Evolutionary conservation across 1,284 basidiomycete species (phyloP).

Genomic region (Cutaneotrichosporon cyanovorans): DNA sequence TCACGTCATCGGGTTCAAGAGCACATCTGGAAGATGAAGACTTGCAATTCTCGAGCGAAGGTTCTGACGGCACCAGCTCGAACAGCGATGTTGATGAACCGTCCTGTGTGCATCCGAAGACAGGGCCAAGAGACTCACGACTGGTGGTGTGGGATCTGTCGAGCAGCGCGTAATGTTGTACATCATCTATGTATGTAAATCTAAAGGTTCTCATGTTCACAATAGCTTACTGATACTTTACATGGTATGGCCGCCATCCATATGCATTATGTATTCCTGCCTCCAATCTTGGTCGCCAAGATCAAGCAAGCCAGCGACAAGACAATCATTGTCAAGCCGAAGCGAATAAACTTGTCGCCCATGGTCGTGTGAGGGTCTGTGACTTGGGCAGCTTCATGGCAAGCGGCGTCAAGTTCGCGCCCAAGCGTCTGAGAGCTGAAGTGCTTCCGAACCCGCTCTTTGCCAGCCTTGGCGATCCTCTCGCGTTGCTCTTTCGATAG

Average conservation of each 20-base stretch:
- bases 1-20: constrained; percentile 33
- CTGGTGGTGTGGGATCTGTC: too few relatives aligned
- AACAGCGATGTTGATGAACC: neutral
- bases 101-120: too few relatives aligned
- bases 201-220: too few relatives aligned
- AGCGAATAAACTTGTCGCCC: constrained; percentile 32
- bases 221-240: too few relatives aligned
- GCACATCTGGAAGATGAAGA: constrained; percentile 5
- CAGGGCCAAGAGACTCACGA: too few relatives aligned
- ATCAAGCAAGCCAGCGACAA: constrained; percentile 3
- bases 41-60: constrained; percentile 5
- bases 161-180: too few relatives aligned
- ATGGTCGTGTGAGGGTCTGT: constrained; percentile 32
- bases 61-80: too few relatives aligned
- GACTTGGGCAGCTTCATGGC: constrained; percentile 50
- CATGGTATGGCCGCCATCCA: too few relatives aligned
- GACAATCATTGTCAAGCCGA: constrained; percentile 8
- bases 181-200: too few relatives aligned
- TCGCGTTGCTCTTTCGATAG: constrained; percentile 51
- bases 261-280: neutral
- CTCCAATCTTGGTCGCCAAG: constrained; percentile 4
- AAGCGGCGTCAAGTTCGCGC: constrained; percentile 55
- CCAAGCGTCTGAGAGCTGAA: constrained; percentile 64
- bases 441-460: constrained; percentile 52
- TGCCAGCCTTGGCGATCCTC: constrained; percentile 54